A percentile compares a stretch with the other conserved stretches of the same genome.
phyloP scores from a whole-genome alignment of 805 yeast genomes.

The Millerozyma miso region DNA sequence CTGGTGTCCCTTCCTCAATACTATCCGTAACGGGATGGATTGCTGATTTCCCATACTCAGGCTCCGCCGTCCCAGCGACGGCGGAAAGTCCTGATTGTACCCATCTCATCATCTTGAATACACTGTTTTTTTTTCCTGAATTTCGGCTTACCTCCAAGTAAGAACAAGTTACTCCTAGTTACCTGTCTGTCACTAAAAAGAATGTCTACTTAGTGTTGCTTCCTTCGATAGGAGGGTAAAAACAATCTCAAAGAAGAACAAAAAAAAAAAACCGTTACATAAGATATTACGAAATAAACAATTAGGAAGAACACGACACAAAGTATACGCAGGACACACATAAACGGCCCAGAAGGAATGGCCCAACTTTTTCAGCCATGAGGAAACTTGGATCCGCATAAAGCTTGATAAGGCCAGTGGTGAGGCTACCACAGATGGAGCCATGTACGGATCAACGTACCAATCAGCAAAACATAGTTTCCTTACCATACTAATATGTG shows the following conservation, averaged over 20 bases:
- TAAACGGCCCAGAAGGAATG: too few species aligned
- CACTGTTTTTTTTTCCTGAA: not conserved
- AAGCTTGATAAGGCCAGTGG: too few species aligned
- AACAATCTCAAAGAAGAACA: not conserved
- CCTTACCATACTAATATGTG: too few species aligned
- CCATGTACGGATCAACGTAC: too few species aligned
- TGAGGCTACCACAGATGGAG: too few species aligned
- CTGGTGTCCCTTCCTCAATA: slow-evolving; percentile 40
- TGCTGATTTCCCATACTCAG: slow-evolving; percentile 91
- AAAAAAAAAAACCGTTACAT: not conserved
- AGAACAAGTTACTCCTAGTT: not conserved
- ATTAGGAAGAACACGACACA: not conserved
- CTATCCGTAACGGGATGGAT: slow-evolving; percentile 76
- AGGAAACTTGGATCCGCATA: too few species aligned
- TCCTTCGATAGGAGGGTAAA: not conserved
- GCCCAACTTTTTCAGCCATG: not conserved
- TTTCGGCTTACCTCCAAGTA: not conserved
- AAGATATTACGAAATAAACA: not conserved
- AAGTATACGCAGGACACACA: not conserved
- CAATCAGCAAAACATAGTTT: too few species aligned
- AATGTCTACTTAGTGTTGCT: not conserved
- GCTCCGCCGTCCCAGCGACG: slow-evolving; percentile 95
- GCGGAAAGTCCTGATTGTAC: slow-evolving; percentile 86
- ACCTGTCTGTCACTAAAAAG: not conserved
- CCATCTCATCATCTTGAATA: slow-evolving; percentile 66